phyloP scores from a whole-genome alignment of 2,329 filamentous ascomycete species.

The Trichoderma sp. region DNA sequence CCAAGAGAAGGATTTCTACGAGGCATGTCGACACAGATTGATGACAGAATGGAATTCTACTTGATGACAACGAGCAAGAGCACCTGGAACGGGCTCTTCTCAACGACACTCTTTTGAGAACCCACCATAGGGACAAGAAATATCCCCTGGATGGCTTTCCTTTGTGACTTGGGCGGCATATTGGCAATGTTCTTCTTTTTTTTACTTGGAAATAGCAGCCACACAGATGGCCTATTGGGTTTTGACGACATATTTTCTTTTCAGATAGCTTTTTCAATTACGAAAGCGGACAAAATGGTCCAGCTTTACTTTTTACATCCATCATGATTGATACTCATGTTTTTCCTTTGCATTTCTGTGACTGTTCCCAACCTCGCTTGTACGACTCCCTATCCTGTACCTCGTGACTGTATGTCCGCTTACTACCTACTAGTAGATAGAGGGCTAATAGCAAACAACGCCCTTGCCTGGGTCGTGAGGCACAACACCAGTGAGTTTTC shows the following conservation, averaged over 20 bases:
- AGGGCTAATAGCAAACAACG: conserved; percentile 6
- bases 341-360: not conserved
- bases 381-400: not conserved
- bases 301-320: conserved; percentile 13
- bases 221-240: conserved; percentile 15
- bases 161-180: conserved; percentile 23
- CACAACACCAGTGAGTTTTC: not conserved
- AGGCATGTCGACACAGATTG: conserved; percentile 24
- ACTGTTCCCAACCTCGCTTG: not conserved
- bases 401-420: not conserved
- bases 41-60: conserved; percentile 18
- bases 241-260: conserved; percentile 23
- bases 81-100: conserved; percentile 21
- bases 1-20: conserved; percentile 8
- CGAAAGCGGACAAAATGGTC: conserved; percentile 14
- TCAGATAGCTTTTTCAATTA: conserved; percentile 14
- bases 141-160: conserved; percentile 19
- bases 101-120: conserved; percentile 23
- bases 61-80: conserved; percentile 21
- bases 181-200: conserved; percentile 20
- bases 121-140: conserved; percentile 14
- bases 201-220: conserved; percentile 20
- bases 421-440: not conserved
- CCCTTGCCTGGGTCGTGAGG: not conserved
- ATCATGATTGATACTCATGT: not conserved